Evolutionary conservation across 441 rosid species (phyloP), one percentile per base, ranked within the genome.

Genomic region (Jatropha multifida): DNA sequence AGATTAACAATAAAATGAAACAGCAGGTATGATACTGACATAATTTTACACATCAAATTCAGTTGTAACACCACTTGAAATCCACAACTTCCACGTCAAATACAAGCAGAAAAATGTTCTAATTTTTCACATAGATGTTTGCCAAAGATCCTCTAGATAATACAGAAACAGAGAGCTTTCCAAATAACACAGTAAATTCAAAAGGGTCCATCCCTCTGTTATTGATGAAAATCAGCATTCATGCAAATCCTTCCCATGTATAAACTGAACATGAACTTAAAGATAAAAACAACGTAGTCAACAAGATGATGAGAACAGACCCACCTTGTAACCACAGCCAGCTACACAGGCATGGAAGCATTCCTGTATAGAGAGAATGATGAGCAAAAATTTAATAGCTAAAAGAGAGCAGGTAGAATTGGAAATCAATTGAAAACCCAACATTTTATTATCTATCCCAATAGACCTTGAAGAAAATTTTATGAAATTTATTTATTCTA

Each of bases 261-360:
- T 3, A 55, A 42, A n/a, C 55, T 65, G 56, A 4, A 17, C 14
- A 76, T 52, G 4, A 62, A 13, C 12, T 18, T 65, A 15, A 13
- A 32, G 27, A 44, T 0, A 55, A 26, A 75, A 41, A 54, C 46
- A 20, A 8, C 49, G 9, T 5, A 55, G 6, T 23, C 46, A 69
- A 40, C 14, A 23, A 72, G 66, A 63, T 13, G 3, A 18, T 23
- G 55, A 68, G 74, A 67, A 55, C 52, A 82, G 78, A 75, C 84
- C 74, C 68, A 93, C 99, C 97, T 87, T 92, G 69, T 77, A 94
- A 77, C 97, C 99, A 74, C 97, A 94, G 77, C 99, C 99, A 74
- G 97, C 77, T 23, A 86, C 90, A 85, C 97, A 92, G 20, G 99
- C 97, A 76, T 82, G 88, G 77, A 94, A 94, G 81, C 99, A 94